Evolutionary conservation across 1,284 basidiomycete species (phyloP), one percentile per base, ranked within the genome.

Genomic region (Ustilago cynodontis): DNA sequence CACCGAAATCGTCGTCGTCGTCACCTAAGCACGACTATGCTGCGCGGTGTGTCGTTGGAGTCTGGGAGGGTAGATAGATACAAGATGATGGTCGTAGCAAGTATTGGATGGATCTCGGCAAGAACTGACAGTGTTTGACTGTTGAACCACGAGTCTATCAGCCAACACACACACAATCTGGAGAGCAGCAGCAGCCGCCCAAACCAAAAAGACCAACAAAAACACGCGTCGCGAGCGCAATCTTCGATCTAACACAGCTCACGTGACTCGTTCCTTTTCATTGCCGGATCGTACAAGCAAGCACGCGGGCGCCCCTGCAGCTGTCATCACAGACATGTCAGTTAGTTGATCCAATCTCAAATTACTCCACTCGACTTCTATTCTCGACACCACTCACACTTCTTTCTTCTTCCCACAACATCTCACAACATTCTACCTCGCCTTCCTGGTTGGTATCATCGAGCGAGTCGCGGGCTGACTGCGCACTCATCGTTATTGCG

Each of bases 161-260:
- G 22, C 47, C 47, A 49, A 49, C 22, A 49, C 47, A 43, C 3
- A 20, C 41, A 43, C 41, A 43, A 8, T 16, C 9, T 51, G 18
- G 49, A 24, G 22, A n/a, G n/a, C n/a, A n/a, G n/a, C n/a, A n/a
- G n/a, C 18, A 18, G 49, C 7, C 7, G 5, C n/a, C 6, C 9
- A n/a, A 47, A 9, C 6, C 20, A 47, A 9, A 47, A 24, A 47
- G 43, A 49, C 24, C 60, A 65, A 61, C 54, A 59, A 72, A 72
- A 72, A 72, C 64, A 72, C 70, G 70, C 70, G 70, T 63, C 70
- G 70, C 70, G 70, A 63, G 56, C 51, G 13, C 16, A 3, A 3
- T 20, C 2, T 9, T 41, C 64, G 69, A 58, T 56, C 47, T 72
- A 72, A 72, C 64, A 72, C 6, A 0, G 47, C n/a, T 67, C 70